These are phyloP conservation scores for Pseudogymnoascus sp. DNA, from an alignment of 2,329 filamentous ascomycete species.

Conservation along the genomic window DNA sequence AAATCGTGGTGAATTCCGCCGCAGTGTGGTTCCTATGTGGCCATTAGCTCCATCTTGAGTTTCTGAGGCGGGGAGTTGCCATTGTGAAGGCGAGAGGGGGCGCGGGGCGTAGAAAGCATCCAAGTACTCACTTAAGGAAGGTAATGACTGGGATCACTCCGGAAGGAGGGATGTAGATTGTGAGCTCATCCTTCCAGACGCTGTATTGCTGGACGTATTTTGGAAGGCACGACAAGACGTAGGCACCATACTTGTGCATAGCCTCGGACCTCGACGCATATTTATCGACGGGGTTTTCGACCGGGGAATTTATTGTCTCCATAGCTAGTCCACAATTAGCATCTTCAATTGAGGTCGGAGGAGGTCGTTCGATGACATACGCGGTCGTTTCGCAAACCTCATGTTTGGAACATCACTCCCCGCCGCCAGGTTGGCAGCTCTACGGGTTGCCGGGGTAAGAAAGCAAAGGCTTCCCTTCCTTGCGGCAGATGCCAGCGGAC, in stretches of 20 bases:
- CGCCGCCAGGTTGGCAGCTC: conserved; percentile 5
- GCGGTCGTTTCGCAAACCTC: conserved; percentile 30
- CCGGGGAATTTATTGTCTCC: conserved; percentile 62
- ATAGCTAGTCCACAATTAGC: conserved; percentile 28
- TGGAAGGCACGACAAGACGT: conserved; percentile 90
- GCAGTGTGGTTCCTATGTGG: conserved; percentile 69
- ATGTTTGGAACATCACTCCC: conserved; percentile 12
- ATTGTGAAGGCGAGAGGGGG: conserved; percentile 8
- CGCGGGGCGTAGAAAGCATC: background rate
- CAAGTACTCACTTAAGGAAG: conserved; percentile 68
- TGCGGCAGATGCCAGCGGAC: conserved; percentile 10
- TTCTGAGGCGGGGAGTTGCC: background rate
- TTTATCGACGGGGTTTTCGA: conserved; percentile 90
- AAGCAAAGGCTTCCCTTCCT: conserved; percentile 9
- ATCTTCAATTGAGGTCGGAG: conserved; percentile 15
- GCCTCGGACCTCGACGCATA: conserved; percentile 78
- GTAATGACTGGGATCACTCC: conserved; percentile 86
- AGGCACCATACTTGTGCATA: conserved; percentile 90
- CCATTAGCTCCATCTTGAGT: conserved; percentile 12
- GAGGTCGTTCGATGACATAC: conserved; percentile 28
- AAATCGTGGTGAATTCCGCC: conserved; percentile 90
- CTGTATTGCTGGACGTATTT: conserved; percentile 99
- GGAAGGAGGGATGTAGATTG: conserved; percentile 80
- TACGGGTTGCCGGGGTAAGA: conserved; percentile 2
- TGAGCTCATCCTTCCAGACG: conserved; percentile 98